Conservation (phyloP, 2,329 filamentous ascomycete genomes). For the Penicillium fuscoglaucum region DNA sequence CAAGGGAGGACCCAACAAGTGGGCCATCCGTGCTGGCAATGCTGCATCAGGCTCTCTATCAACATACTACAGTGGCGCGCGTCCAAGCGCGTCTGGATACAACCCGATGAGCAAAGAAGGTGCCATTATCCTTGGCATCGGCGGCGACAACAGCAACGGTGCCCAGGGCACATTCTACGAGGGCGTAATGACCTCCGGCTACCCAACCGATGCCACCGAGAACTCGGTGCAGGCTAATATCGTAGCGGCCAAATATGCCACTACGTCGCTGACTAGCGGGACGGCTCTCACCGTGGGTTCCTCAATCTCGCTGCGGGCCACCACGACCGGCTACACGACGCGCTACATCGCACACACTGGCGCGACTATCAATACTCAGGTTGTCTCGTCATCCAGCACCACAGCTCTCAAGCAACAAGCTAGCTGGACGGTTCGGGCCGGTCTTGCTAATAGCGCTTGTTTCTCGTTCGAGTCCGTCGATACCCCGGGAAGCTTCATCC, state of each 20-base stretch:
- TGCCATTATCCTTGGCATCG: constrained; percentile 67
- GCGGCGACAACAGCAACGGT: constrained; percentile 63
- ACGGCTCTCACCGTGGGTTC: constrained; percentile 50
- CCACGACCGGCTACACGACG: constrained; percentile 55
- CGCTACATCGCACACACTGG: constrained; percentile 58
- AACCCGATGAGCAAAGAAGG: constrained; percentile 66
- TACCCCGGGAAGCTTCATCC: constrained; percentile 58
- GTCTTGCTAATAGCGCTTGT: constrained; percentile 59
- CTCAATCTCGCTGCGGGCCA: constrained; percentile 56
- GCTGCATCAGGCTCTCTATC: constrained; percentile 56
- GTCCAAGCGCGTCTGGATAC: constrained; percentile 57
- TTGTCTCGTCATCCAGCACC: constrained; percentile 54
- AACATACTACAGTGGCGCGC: constrained; percentile 60
- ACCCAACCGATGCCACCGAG: constrained; percentile 61
- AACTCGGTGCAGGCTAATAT: constrained; percentile 61
- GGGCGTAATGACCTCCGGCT: constrained; percentile 64
- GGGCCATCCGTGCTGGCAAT: constrained; percentile 62
- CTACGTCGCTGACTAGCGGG: constrained; percentile 51
- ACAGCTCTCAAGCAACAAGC: constrained; percentile 53
- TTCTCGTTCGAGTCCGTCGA: constrained; percentile 63
- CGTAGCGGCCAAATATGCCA: constrained; percentile 58
- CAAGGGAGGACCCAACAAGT: constrained; percentile 58
- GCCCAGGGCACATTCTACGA: constrained; percentile 66
- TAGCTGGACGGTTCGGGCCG: constrained; percentile 56
- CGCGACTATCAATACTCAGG: constrained; percentile 55